Conservation (phyloP, 2,329 filamentous ascomycete genomes). For the Fusarium virguliforme region DNA sequence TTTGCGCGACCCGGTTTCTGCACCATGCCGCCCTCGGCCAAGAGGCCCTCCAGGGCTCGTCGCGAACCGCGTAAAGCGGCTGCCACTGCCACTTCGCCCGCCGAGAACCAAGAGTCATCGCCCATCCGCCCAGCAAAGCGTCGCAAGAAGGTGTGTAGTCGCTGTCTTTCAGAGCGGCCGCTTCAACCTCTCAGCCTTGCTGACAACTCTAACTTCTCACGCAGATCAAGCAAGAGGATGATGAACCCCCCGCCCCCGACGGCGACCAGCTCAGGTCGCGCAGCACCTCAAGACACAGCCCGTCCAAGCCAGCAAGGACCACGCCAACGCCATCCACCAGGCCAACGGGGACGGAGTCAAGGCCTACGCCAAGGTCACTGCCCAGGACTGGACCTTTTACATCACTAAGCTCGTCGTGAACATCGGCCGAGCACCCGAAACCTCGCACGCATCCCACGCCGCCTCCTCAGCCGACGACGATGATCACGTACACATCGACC, state of each 20-base stretch:
- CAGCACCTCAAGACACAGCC: constrained; percentile 66
- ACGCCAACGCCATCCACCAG: constrained; percentile 76
- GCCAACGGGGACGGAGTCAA: constrained; percentile 74
- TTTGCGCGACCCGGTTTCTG: constrained; percentile 16
- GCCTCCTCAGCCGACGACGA: constrained; percentile 64
- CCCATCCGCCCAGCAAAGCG: constrained; percentile 76
- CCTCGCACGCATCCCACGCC: constrained; percentile 55
- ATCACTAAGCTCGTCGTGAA: constrained; percentile 82
- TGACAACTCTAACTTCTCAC: constrained; percentile 26
- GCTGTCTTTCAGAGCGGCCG: neutral
- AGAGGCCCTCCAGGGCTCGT: constrained; percentile 57
- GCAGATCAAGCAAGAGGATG: constrained; percentile 58
- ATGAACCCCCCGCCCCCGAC: constrained; percentile 61
- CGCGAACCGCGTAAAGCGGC: constrained; percentile 60
- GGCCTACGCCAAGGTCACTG: constrained; percentile 87
- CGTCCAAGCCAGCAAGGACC: constrained; percentile 74
- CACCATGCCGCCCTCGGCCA: constrained; percentile 59
- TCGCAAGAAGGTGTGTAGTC: constrained; percentile 70
- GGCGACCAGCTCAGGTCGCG: constrained; percentile 71
- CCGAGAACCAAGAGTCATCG: constrained; percentile 68
- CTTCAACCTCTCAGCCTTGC: neutral
- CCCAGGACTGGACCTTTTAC: constrained; percentile 88
- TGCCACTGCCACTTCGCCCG: constrained; percentile 47
- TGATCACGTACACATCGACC: constrained; percentile 83
- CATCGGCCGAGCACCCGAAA: constrained; percentile 80